Percentiles rank a stretch among this genome's conserved stretches.
Evolutionary conservation across 23 red algal species (phyloP).

Genomic region (Gracilaria domingensis): DNA sequence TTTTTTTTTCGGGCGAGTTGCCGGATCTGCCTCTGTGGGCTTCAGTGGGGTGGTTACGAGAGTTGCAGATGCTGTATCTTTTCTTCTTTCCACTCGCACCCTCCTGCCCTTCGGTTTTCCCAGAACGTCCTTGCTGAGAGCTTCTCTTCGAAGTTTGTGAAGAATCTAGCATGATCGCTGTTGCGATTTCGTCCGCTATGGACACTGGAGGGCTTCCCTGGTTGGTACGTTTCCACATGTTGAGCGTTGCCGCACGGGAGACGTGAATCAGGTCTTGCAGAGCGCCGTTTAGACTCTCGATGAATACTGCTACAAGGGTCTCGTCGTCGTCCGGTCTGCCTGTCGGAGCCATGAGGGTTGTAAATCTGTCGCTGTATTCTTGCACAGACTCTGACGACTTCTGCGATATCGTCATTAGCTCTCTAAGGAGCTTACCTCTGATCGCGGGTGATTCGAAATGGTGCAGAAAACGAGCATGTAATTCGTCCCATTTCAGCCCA

Average conservation of each 20-base stretch:
- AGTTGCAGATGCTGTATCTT: no score
- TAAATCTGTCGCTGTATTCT: constrained; percentile 37
- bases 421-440: neutral
- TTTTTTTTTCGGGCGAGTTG: no score
- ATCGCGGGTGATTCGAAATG: constrained; percentile 17
- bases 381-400: neutral
- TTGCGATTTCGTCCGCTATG: neutral
- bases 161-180: neutral
- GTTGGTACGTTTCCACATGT: constrained; percentile 9
- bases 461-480: neutral
- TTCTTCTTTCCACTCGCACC: no score
- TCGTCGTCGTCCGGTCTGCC: neutral
- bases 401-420: constrained; percentile 11
- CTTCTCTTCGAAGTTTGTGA: neutral
- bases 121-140: no score
- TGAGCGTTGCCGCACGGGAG: neutral
- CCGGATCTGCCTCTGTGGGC: no score
- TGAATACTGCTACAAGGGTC: constrained; percentile 12
- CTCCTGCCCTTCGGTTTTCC: no score
- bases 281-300: neutral
- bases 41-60: no score
- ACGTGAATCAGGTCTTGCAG: constrained; percentile 26
- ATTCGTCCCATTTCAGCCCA: neutral
- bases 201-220: neutral
- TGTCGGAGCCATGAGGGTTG: neutral